Evolutionary conservation across 345 rosid genomes (phyloP).

Genomic region (Ceriops tagal): DNA sequence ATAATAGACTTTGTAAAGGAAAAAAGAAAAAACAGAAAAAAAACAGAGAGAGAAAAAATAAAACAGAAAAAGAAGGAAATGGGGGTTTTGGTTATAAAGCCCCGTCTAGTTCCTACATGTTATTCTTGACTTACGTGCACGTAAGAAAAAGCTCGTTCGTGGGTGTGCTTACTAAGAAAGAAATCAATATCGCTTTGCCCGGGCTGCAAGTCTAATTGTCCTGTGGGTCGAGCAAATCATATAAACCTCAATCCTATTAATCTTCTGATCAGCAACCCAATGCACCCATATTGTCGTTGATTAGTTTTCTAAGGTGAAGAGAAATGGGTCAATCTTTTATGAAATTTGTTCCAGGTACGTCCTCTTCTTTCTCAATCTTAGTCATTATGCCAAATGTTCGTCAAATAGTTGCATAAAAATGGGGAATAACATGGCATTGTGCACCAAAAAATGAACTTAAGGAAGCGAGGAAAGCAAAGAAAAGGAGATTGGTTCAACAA

Average conservation of each 20-base stretch:
- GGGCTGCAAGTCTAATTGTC: background rate
- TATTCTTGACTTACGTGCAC: too few relatives aligned
- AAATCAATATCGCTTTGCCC: background rate
- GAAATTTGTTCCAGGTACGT: slow-evolving; percentile 18
- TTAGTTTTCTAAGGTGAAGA: background rate
- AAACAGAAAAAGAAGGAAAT: too few relatives aligned
- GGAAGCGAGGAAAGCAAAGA: slow-evolving; percentile 40
- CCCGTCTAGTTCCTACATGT: too few relatives aligned
- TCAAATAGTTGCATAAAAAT: background rate
- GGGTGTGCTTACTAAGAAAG: background rate
- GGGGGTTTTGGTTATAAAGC: too few relatives aligned
- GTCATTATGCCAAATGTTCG: background rate
- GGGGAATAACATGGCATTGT: too few relatives aligned
- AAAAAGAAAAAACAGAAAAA: too few relatives aligned
- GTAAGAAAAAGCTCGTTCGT: background rate
- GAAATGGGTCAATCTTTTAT: slow-evolving; percentile 24
- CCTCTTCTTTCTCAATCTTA: background rate
- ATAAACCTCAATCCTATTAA: background rate
- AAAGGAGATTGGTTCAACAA: slow-evolving; percentile 37
- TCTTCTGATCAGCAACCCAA: background rate
- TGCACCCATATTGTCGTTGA: background rate
- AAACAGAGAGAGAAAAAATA: too few relatives aligned
- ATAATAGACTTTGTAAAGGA: too few relatives aligned
- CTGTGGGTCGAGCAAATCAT: background rate
- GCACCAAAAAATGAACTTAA: slow-evolving; percentile 8